Percentiles rank a stretch among this genome's conserved stretches.
Evolutionary conservation across 768 basidiomycete genomes (phyloP).

Genomic region (Pleurotus djamor): DNA sequence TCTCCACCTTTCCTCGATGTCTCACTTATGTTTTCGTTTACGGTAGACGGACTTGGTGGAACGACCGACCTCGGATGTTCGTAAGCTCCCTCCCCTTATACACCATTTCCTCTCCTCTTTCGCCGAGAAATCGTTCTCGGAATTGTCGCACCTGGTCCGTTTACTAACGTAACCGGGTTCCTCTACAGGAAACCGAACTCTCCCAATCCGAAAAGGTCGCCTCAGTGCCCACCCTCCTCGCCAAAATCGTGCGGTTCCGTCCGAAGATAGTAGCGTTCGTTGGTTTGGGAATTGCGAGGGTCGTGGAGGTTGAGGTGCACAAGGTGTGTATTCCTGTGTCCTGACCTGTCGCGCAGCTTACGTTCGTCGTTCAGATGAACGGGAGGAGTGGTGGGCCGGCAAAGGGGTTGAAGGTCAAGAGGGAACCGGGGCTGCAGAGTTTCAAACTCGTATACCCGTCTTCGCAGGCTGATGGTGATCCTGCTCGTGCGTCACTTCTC

Average conservation of each 20-base stretch:
- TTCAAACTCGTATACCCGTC: conserved; percentile 46
- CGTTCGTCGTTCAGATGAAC: neutral
- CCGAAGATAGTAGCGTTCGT: conserved; percentile 79
- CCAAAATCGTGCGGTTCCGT: conserved; percentile 52
- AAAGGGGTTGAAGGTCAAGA: neutral
- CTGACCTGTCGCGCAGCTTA: neutral
- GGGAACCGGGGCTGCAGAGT: conserved; percentile 37
- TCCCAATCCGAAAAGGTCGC: conserved; percentile 46
- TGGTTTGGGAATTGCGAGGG: conserved; percentile 60
- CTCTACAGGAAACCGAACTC: conserved; percentile 50
- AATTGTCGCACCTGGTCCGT: neutral
- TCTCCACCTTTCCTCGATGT: neutral
- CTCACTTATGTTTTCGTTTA: too few species aligned
- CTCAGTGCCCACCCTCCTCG: conserved; percentile 55
- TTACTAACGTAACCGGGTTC: neutral
- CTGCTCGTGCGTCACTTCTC: neutral
- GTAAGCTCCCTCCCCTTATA: conserved; percentile 3
- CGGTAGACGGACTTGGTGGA: conserved; percentile 73
- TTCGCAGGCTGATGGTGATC: conserved; percentile 10
- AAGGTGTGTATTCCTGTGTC: neutral
- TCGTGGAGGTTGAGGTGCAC: conserved; percentile 22
- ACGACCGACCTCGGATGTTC: conserved; percentile 64
- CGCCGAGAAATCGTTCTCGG: too few species aligned
- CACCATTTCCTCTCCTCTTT: neutral
- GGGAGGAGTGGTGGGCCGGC: too few species aligned